A percentile compares a stretch with the other conserved stretches of the same genome.
Conservation (phyloP, 2,329 filamentous ascomycete species). For the Sordariomycetes sp. region DNA sequence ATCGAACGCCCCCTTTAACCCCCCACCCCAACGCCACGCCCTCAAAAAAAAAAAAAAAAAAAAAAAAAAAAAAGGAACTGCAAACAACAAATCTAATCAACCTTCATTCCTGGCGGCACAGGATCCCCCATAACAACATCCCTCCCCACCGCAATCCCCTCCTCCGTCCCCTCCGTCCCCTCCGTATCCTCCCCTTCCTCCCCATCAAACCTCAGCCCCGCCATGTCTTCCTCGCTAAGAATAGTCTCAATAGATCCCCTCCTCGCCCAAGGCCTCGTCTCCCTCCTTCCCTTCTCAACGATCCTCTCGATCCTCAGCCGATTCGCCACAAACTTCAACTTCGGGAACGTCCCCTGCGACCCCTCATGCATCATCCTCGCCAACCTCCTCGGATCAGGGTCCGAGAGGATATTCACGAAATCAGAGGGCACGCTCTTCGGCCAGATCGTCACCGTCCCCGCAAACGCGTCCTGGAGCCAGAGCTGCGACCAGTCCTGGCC, state of each 20-base stretch:
- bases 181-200: conserved; percentile 12
- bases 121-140: conserved; percentile 7
- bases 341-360: conserved; percentile 80
- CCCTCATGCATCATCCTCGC: conserved; percentile 85
- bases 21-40: no score
- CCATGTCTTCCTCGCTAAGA: conserved; percentile 45
- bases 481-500: conserved; percentile 96
- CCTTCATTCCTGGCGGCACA: neutral
- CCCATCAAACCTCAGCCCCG: conserved; percentile 28
- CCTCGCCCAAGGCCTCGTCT: conserved; percentile 33
- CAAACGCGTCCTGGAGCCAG: conserved; percentile 80
- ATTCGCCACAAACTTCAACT: conserved; percentile 83
- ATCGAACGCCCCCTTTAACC: no score
- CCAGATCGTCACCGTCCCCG: conserved; percentile 93
- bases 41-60: neutral
- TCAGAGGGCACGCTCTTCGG: conserved; percentile 68
- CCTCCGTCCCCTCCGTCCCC: conserved; percentile 18
- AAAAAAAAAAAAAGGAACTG: neutral
- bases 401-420: conserved; percentile 74
- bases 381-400: conserved; percentile 63
- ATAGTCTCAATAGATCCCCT: conserved; percentile 45
- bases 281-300: conserved; percentile 44
- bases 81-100: neutral
- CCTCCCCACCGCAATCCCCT: conserved; percentile 16
- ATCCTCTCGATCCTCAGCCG: conserved; percentile 68